Evolutionary conservation across 176 grass and related monocot genomes (phyloP).

Genomic region (Urochloa ruziziensis): DNA sequence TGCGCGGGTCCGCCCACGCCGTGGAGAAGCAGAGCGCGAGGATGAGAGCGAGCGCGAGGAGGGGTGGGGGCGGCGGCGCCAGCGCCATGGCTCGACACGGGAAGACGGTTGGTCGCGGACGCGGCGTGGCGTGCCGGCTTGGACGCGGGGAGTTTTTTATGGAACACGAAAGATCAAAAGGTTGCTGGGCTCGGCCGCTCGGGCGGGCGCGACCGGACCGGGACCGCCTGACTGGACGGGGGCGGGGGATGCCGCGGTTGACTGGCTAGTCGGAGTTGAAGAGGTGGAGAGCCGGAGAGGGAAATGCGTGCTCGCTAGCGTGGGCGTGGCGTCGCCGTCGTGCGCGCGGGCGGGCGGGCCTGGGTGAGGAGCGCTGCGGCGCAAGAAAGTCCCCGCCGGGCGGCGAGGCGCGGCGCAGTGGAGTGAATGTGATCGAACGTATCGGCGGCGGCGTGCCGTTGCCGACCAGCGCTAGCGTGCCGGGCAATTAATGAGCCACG

Average conservation of each 20-base stretch:
- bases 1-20: conserved; percentile 38
- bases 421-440: too few relatives aligned
- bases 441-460: neutral
- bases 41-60: neutral
- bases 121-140: neutral
- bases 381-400: too few relatives aligned
- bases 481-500: neutral
- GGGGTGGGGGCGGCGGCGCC: neutral
- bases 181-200: too few relatives aligned
- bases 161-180: too few relatives aligned
- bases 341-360: too few relatives aligned
- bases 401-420: too few relatives aligned
- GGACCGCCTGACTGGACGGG: neutral
- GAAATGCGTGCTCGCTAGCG: too few relatives aligned
- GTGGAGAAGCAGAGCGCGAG: conserved; percentile 18
- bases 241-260: neutral
- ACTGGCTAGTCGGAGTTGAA: neutral
- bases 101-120: neutral
- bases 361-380: too few relatives aligned
- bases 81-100: neutral
- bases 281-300: neutral
- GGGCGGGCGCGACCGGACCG: too few relatives aligned
- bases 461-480: neutral
- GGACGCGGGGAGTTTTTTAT: neutral
- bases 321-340: neutral